Percentiles rank a stretch among this genome's conserved stretches.
Conservation (phyloP, 257 asterid species). For the Marsdenia floribunda region DNA sequence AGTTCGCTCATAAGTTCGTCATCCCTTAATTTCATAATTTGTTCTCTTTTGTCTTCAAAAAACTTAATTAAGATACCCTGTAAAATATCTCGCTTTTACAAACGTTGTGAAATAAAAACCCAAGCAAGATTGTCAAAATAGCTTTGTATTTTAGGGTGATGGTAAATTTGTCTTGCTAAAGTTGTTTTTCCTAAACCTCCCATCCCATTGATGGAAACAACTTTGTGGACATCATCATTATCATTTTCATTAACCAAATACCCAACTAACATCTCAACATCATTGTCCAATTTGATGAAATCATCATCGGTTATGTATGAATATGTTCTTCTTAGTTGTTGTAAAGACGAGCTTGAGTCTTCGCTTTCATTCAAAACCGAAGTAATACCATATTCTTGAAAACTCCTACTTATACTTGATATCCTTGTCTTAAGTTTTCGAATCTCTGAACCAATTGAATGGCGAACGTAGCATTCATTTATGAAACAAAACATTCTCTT, state of each 20-base stretch:
- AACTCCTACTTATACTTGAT: background rate
- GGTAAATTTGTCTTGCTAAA: slow-evolving; percentile 34
- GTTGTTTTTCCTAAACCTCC: slow-evolving; percentile 30
- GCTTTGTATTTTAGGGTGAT: slow-evolving; percentile 23
- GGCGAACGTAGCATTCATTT: too few relatives aligned
- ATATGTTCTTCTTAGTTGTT: background rate
- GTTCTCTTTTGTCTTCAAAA: too few relatives aligned
- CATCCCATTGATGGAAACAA: slow-evolving; percentile 3
- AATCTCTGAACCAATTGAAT: background rate
- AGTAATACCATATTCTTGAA: background rate
- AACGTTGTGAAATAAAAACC: slow-evolving; percentile 30
- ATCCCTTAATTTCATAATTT: too few relatives aligned
- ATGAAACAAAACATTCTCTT: too few relatives aligned
- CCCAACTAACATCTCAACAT: background rate
- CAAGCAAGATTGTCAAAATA: slow-evolving; percentile 34
- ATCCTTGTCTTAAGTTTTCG: background rate
- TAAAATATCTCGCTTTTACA: too few relatives aligned
- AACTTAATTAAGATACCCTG: too few relatives aligned
- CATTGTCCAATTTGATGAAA: background rate
- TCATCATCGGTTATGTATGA: background rate
- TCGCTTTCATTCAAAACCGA: background rate
- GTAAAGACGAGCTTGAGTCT: background rate
- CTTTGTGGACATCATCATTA: background rate
- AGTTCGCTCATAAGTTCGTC: too few relatives aligned
- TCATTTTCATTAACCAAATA: background rate